These are phyloP conservation scores for Sugiyamaella novakii DNA, from an alignment of 1,139 yeast species.

Conservation along the genomic window DNA sequence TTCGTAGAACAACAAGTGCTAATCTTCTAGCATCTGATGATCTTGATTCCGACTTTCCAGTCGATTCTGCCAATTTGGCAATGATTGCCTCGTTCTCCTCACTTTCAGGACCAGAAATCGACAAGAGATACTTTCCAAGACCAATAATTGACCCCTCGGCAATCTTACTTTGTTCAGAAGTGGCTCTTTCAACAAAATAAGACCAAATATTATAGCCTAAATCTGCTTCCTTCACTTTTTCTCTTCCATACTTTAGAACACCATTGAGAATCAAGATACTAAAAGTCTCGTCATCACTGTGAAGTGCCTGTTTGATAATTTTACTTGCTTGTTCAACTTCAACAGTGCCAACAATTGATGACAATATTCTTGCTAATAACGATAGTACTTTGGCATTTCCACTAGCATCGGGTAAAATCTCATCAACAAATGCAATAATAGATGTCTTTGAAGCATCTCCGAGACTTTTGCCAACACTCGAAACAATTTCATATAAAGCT, in stretches of 20 bases:
- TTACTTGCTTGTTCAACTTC: conserved; percentile 64
- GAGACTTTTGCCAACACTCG: conserved; percentile 76
- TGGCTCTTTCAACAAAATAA: conserved; percentile 52
- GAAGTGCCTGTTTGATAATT: conserved; percentile 62
- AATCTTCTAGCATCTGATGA: conserved; percentile 83
- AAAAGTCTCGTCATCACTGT: conserved; percentile 47
- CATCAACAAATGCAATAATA: conserved; percentile 75
- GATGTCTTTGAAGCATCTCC: conserved; percentile 70
- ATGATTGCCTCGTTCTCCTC: conserved; percentile 27
- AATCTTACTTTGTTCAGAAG: conserved; percentile 55
- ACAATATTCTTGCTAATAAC: conserved; percentile 76
- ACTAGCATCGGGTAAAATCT: conserved; percentile 30
- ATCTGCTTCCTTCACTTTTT: conserved; percentile 57
- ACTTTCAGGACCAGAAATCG: conserved; percentile 25
- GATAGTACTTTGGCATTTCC: conserved; percentile 38
- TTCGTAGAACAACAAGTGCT: conserved; percentile 73
- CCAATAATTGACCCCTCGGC: conserved; percentile 83
- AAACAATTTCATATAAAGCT: conserved; percentile 82
- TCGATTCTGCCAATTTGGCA: conserved; percentile 49
- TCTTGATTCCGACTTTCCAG: conserved; percentile 57
- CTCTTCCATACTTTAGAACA: conserved; percentile 74
- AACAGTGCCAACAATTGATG: conserved; percentile 71
- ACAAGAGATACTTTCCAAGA: conserved; percentile 73
- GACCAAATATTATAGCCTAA: conserved; percentile 52
- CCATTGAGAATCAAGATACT: conserved; percentile 76